Percentiles rank a stretch among this genome's conserved stretches.
These are phyloP conservation scores for Marvania coccoides DNA, from an alignment of 139 green algal species.

Conservation along the genomic window DNA sequence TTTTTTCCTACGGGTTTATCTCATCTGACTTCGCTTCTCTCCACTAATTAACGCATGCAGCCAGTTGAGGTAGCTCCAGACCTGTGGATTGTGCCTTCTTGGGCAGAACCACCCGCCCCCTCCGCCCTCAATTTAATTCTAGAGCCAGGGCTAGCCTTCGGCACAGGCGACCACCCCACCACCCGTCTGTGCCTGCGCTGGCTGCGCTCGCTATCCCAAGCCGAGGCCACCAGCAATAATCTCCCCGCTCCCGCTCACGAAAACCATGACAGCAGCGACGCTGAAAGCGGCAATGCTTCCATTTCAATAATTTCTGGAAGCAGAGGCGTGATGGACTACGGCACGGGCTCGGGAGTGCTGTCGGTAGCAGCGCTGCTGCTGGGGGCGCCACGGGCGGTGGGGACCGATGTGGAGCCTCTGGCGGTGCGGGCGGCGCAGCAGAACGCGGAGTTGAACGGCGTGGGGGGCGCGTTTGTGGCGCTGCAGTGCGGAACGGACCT, in stretches of 20 bases:
- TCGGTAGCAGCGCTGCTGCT: conserved; percentile 61
- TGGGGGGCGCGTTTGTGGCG: conserved; percentile 5
- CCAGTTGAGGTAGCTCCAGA: conserved; percentile 12
- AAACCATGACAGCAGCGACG: too few species aligned
- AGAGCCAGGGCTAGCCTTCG: conserved; percentile 80
- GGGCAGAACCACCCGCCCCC: conserved; percentile 35
- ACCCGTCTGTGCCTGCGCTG: conserved; percentile 75
- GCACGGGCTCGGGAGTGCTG: conserved; percentile 73
- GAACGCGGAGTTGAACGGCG: conserved; percentile 69
- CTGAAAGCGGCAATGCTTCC: too few species aligned
- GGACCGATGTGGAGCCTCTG: conserved; percentile 65
- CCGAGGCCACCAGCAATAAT: background rate
- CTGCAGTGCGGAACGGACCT: conserved; percentile 27
- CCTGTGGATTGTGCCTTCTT: conserved; percentile 67
- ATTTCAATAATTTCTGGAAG: too few species aligned
- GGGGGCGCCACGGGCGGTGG: conserved; percentile 49
- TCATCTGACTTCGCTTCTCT: background rate
- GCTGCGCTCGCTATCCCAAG: conserved; percentile 18
- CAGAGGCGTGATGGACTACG: conserved; percentile 72
- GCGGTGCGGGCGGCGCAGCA: conserved; percentile 42
- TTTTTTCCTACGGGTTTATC: conserved; percentile 1
- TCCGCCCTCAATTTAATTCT: conserved; percentile 57
- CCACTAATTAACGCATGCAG: conserved; percentile 23
- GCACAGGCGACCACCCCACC: conserved; percentile 86
- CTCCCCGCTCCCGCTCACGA: too few species aligned